Evolutionary conservation across 768 basidiomycete genomes (phyloP), one percentile per base, ranked within the genome.

Genomic region (Kwoniella sp.): DNA sequence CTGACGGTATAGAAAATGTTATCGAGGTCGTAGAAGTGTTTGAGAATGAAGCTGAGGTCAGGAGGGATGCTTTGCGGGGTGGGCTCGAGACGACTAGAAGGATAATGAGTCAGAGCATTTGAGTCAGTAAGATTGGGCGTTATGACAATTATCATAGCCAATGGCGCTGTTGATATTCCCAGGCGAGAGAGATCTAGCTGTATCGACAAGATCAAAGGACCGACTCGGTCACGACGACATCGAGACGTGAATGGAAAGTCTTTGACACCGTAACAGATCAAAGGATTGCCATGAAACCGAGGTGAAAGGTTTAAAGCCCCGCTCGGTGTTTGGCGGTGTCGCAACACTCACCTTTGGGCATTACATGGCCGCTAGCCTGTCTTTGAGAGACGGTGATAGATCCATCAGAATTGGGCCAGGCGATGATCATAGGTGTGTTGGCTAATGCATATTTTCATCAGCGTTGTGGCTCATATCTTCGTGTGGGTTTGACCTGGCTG

Each of bases 361-460:
- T 85, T 3, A 82, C 80, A 64, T 87, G 82, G 6, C 69, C 72
- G 1, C 83, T 67, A 0, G 88, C 86, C 29, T 77, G 79, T 21
- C 88, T 84, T 72, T 90, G 89, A 7, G 87, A 88, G 24, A 90
- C 77, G 13, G 87, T 88, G 62, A 88, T 81, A 22, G 82, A 76
- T 10, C 86, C 86, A 67, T 88, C 85, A 15, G 79, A 76, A 71
- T 88, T 87, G 7, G 84, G 80, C 89, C 88, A 90, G 82, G 86
- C 85, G 29, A 90, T 86, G 63, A 90, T 86, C 88, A 90, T 89
- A 1, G 76, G 77, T 4, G 74, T 61, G 53, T 59, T 56, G 47
- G 54, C 71, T 74, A n/a, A 12, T 17, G 58, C 33, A 19, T 51
- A 7, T 15, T 9, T n/a, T n/a, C n/a, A n/a, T n/a, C n/a, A n/a